Conservation (phyloP, 176 grass and related monocot species). For the Oryza rufipogon region DNA sequence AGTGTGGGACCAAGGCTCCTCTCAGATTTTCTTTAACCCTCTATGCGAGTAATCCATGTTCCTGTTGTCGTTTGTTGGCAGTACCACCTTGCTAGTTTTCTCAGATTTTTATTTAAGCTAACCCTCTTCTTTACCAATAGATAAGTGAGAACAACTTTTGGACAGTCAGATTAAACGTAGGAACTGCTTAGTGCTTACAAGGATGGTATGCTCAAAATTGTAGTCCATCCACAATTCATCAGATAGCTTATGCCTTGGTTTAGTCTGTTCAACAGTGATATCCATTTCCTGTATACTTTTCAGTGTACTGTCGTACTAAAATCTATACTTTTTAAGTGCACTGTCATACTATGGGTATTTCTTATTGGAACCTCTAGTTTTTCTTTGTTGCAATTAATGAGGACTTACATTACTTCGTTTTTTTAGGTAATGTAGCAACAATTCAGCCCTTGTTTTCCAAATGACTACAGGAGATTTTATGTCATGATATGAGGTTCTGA, state of each 20-base stretch:
- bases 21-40: too few relatives aligned
- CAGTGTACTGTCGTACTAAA: neutral
- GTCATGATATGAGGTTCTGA: neutral
- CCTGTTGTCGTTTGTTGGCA: too few relatives aligned
- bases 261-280: neutral
- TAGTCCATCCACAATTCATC: neutral
- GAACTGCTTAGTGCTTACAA: conserved; percentile 10
- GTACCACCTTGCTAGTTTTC: too few relatives aligned
- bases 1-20: too few relatives aligned
- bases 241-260: neutral
- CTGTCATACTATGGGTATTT: neutral
- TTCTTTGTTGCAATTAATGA: neutral
- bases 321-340: neutral
- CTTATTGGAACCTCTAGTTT: neutral
- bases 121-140: too few relatives aligned
- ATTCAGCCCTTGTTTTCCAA: neutral
- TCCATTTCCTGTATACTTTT: neutral
- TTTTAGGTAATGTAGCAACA: neutral
- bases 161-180: neutral
- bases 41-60: too few relatives aligned
- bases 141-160: neutral
- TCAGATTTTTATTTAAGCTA: too few relatives aligned
- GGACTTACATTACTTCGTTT: neutral
- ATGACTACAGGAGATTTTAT: neutral
- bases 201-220: neutral